Conservation (phyloP, 2,329 filamentous ascomycete genomes). For the Myriosclerotinia duriaeana region DNA sequence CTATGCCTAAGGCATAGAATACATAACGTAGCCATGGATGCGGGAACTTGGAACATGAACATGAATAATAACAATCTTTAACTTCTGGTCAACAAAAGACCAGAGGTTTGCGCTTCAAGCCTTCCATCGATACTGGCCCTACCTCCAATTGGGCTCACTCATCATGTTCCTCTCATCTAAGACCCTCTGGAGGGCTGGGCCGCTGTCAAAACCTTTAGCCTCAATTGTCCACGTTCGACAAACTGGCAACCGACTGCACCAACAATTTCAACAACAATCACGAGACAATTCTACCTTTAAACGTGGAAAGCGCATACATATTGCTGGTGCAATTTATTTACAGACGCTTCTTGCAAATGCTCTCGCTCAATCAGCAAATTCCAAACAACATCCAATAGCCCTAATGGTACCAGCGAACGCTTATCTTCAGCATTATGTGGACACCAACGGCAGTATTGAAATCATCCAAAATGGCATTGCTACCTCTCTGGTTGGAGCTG, state of each 20-base stretch:
- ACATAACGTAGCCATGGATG: no score
- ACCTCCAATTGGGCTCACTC: background rate
- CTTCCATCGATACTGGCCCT: background rate
- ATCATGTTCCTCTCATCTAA: constrained; percentile 4
- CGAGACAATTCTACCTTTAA: background rate
- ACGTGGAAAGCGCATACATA: background rate
- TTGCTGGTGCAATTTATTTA: background rate
- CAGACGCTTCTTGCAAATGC: constrained; percentile 10
- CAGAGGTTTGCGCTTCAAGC: background rate
- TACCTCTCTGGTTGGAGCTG: constrained; percentile 5
- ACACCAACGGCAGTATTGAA: background rate
- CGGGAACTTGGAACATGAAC: background rate
- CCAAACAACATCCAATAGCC: constrained; percentile 1
- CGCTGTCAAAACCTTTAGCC: constrained; percentile 4
- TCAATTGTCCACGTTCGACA: constrained; percentile 2
- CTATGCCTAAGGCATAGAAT: no score
- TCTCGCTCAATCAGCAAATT: constrained; percentile 3
- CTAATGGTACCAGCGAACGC: constrained; percentile 3
- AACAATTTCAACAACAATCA: constrained; percentile 3
- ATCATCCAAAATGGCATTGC: background rate
- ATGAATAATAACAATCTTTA: no score
- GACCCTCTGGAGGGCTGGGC: constrained; percentile 4
- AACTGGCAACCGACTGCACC: background rate
- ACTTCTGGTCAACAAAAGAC: background rate
- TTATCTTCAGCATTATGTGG: constrained; percentile 11